These are phyloP conservation scores for Populus hybrid DNA, from an alignment of 441 rosid genomes.

Conservation along the genomic window DNA sequence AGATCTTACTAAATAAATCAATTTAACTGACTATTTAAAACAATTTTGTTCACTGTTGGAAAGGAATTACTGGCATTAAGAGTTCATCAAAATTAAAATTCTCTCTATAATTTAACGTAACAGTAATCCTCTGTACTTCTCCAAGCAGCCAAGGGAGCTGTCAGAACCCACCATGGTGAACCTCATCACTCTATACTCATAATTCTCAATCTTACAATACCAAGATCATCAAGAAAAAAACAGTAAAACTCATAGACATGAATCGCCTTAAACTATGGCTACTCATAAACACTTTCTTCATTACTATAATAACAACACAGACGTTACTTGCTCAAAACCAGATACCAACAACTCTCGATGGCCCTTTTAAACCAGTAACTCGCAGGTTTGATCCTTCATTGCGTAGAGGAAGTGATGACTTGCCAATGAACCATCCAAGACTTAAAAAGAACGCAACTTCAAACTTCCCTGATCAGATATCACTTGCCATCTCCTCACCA, in stretches of 20 bases:
- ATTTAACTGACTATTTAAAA: too few species aligned
- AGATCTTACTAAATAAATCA: neutral
- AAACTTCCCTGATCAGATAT: slow-evolving; percentile 69
- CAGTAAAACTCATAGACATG: neutral
- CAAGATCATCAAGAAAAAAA: neutral
- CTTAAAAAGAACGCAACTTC: slow-evolving; percentile 38
- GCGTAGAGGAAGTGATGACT: slow-evolving; percentile 50
- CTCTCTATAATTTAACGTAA: neutral
- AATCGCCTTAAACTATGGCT: neutral
- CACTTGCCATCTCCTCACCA: slow-evolving; percentile 50
- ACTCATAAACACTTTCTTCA: neutral
- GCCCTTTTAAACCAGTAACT: slow-evolving; percentile 70
- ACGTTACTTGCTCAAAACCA: neutral
- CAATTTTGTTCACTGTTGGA: too few species aligned
- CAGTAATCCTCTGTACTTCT: neutral
- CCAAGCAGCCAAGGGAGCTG: neutral
- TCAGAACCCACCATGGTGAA: neutral
- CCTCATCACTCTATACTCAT: neutral
- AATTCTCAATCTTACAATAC: neutral
- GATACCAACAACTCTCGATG: slow-evolving; percentile 72
- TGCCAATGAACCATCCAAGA: slow-evolving; percentile 62
- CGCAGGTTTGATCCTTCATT: slow-evolving; percentile 55
- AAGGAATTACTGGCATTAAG: neutral
- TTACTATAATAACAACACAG: slow-evolving; percentile 1
- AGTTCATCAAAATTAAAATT: neutral